Percentiles rank a stretch among this genome's conserved stretches.
Evolutionary conservation across 108 stramenopile genomes (phyloP).

Genomic region (Poteriospumella lacustris): DNA sequence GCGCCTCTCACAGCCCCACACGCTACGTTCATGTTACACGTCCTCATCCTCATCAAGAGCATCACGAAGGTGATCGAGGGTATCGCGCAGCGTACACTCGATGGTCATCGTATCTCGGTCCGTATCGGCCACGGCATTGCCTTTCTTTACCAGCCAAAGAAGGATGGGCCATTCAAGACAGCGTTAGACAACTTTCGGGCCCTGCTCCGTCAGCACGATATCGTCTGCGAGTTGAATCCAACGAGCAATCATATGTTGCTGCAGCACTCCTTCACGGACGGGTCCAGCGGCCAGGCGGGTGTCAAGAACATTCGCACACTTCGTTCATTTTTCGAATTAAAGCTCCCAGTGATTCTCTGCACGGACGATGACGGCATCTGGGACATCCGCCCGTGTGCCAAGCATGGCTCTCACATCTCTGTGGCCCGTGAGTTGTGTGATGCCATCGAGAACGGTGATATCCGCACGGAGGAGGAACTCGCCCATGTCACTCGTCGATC

Average conservation of each 20-base stretch:
- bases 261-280: neutral
- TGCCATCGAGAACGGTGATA: neutral
- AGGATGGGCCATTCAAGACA: too few relatives aligned
- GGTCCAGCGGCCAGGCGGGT: too few relatives aligned
- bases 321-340: neutral
- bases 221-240: neutral
- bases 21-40: neutral
- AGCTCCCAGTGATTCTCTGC: neutral
- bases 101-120: neutral
- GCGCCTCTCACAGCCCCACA: too few relatives aligned
- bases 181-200: neutral
- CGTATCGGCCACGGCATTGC: neutral
- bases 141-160: constrained; percentile 3
- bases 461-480: neutral
- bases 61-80: neutral
- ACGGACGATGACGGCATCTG: neutral
- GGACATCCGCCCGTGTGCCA: neutral
- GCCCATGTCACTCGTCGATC: too few relatives aligned
- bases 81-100: neutral
- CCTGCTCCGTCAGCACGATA: neutral
- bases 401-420: neutral
- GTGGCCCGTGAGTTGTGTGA: neutral
- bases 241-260: neutral
- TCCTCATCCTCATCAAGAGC: neutral
- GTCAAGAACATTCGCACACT: neutral